Evolutionary conservation across 192 early-diverging fungal genomes (phyloP).

Genomic region (Paraglomus occultum): DNA sequence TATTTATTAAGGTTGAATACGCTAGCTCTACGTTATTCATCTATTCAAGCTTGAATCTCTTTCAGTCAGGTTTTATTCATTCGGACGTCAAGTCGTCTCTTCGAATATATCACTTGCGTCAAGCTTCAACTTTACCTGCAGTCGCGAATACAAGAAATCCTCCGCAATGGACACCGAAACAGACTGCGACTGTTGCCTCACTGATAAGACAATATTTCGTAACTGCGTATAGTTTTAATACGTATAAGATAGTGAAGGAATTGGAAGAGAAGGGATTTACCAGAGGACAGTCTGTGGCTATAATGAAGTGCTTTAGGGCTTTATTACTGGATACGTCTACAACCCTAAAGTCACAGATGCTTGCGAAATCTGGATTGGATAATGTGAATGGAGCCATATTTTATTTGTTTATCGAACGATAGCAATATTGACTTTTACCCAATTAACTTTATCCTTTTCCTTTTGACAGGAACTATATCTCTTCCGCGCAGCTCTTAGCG

Average conservation of each 20-base stretch:
- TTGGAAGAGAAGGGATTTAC: constrained; percentile 67
- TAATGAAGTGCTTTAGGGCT: constrained; percentile 75
- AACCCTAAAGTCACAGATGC: constrained; percentile 46
- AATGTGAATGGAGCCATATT: constrained; percentile 50
- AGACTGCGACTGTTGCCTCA: too few relatives aligned
- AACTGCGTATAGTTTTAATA: constrained; percentile 69
- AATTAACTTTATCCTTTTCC: constrained; percentile 18
- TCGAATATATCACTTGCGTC: too few relatives aligned
- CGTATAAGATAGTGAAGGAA: constrained; percentile 66
- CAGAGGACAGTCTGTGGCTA: constrained; percentile 65
- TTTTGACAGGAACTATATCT: constrained; percentile 63
- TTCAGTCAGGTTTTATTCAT: too few relatives aligned
- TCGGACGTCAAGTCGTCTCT: too few relatives aligned
- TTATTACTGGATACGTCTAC: constrained; percentile 64
- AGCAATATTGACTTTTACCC: background rate
- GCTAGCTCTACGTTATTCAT: too few relatives aligned
- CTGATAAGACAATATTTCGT: constrained; percentile 16
- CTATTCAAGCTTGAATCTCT: too few relatives aligned
- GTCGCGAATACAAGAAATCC: too few relatives aligned
- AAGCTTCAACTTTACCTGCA: too few relatives aligned
- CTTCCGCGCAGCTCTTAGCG: constrained; percentile 79
- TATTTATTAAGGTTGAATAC: too few relatives aligned
- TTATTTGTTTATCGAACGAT: background rate
- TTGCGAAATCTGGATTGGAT: constrained; percentile 77
- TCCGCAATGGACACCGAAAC: too few relatives aligned